Evolutionary conservation across 306 rosid species (phyloP), one percentile per base, ranked within the genome.

Genomic region (Vachellia pachyceras): DNA sequence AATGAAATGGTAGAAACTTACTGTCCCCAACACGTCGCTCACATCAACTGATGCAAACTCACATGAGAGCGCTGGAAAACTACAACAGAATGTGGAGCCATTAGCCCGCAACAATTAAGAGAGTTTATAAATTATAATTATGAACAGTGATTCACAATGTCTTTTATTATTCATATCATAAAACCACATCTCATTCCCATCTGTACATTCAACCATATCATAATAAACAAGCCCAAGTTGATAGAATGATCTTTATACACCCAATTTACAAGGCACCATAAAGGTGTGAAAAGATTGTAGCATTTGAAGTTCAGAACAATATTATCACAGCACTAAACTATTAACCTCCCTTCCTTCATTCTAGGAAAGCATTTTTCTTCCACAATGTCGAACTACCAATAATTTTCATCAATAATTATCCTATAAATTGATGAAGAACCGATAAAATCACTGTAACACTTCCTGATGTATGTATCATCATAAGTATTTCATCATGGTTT

Each of bases 31-130:
- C 85, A 95, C 90, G 44, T 95, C 99, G 78, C 91, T 87, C 86
- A 95, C 89, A 76, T 95, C 99, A 64, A 95, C 86, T 25, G 99
- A 90, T 79, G 98, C 98, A 88, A 95, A 95, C 85, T 95, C 99
- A 82, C 99, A 95, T 47, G 99, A 91, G 60, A 95, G 99, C 36
- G 93, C 89, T 77, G 96, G 97, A 82, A 93, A 93, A 88, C 99
- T 95, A 81, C 94, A 89, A 69, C 70, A 86, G 37, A 84, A 85
- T 77, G 46, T 41, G 75, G 50, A 35, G 68, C 69, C 55, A 85
- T 85, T 73, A 85, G 83, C 70, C 70, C 86, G 54, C n/a, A 50
- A 66, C 49, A 66, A 55, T 29, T 49, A 42, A 40, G 17, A 47
- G 69, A 80, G 69, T 41, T 40, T 41, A 73, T 71, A 69, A 17